A percentile compares a stretch with the other conserved stretches of the same genome.
Conservation (phyloP, 2,329 filamentous ascomycete species). For the Waltergamsia citrina region DNA sequence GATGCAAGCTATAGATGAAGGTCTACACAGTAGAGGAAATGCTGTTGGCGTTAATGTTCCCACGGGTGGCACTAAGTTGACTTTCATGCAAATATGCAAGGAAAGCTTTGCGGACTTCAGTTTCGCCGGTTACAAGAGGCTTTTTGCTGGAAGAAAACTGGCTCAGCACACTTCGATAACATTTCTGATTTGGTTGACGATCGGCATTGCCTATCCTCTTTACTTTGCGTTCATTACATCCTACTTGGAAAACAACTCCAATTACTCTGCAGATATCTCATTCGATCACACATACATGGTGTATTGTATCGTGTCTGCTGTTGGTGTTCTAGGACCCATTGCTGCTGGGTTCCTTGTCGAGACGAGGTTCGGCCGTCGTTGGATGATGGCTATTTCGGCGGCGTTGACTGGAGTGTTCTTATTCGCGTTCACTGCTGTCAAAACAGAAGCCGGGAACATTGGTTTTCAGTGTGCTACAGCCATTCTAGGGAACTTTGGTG, state of each 20-base stretch:
- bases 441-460: slow-evolving; percentile 18
- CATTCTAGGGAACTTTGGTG: slow-evolving; percentile 25
- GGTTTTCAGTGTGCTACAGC: slow-evolving; percentile 27
- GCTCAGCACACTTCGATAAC: slow-evolving; percentile 22
- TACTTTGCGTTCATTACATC: slow-evolving; percentile 36
- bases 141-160: slow-evolving; percentile 21
- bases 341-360: slow-evolving; percentile 28
- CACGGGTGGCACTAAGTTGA: slow-evolving; percentile 6
- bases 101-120: slow-evolving; percentile 17
- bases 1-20: slow-evolving; percentile 13
- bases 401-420: slow-evolving; percentile 30
- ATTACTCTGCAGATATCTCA: slow-evolving; percentile 13
- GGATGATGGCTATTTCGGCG: slow-evolving; percentile 32
- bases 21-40: background rate
- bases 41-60: background rate
- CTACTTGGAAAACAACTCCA: slow-evolving; percentile 28
- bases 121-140: slow-evolving; percentile 16
- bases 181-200: slow-evolving; percentile 32
- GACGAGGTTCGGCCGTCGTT: slow-evolving; percentile 27
- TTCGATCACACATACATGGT: slow-evolving; percentile 21
- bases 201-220: slow-evolving; percentile 35
- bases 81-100: slow-evolving; percentile 8
- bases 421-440: slow-evolving; percentile 29
- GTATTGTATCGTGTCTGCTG: slow-evolving; percentile 24
- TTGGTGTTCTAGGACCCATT: slow-evolving; percentile 28